Conservation (phyloP, 2,329 filamentous ascomycete species). For the Apiospora arundinis region DNA sequence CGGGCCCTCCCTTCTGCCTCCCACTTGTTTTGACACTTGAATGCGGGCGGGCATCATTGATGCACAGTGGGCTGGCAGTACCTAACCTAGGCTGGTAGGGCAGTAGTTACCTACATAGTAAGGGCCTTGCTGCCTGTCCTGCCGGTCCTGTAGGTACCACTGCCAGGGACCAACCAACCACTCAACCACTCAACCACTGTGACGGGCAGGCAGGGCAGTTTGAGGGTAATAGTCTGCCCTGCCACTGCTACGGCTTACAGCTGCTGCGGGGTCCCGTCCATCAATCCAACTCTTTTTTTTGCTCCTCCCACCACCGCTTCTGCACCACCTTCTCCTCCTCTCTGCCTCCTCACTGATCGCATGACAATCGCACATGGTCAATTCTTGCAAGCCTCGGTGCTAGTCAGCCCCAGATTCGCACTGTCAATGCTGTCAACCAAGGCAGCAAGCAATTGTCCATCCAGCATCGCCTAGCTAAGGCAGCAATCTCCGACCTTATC, state of each 20-base stretch:
- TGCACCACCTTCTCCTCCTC: no score
- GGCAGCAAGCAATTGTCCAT: neutral
- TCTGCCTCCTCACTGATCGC: conserved; percentile 7
- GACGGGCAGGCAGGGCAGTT: neutral
- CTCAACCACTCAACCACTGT: no score
- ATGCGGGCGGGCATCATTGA: neutral
- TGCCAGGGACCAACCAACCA: neutral
- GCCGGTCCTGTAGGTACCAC: neutral
- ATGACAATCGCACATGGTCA: neutral
- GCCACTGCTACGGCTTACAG: neutral
- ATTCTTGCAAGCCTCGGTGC: neutral
- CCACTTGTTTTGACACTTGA: neutral
- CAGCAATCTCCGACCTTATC: neutral
- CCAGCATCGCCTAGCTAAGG: neutral
- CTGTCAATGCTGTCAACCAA: neutral
- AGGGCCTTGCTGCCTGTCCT: neutral
- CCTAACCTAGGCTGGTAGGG: no score
- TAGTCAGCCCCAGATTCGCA: neutral
- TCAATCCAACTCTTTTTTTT: neutral
- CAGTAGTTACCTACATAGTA: no score
- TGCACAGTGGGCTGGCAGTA: neutral
- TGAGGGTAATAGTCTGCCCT: neutral
- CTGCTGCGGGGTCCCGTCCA: neutral
- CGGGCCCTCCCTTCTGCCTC: conserved; percentile 4
- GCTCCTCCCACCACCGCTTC: neutral